phyloP scores from a whole-genome alignment of 306 rosid species.

The Trifolium repens region DNA sequence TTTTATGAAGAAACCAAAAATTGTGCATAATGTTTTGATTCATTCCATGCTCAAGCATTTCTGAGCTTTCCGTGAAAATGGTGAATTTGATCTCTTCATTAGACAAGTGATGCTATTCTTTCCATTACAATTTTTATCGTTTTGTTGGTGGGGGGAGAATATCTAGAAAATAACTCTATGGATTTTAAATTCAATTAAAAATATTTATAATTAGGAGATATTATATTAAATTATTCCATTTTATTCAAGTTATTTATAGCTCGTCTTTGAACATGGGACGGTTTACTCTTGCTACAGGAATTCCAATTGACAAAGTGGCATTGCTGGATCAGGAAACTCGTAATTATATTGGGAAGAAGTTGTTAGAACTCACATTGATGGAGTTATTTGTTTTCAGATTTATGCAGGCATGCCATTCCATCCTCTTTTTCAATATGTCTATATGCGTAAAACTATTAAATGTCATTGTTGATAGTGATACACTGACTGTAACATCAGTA shows the following conservation, averaged over 20 bases:
- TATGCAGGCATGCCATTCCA: constrained; percentile 80
- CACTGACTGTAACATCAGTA: constrained; percentile 10
- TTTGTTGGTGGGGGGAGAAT: neutral
- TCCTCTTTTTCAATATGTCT: constrained; percentile 15
- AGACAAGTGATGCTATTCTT: constrained; percentile 20
- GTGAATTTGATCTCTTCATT: neutral
- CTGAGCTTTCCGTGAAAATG: constrained; percentile 1
- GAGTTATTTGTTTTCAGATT: constrained; percentile 82
- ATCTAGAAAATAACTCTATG: constrained; percentile 14
- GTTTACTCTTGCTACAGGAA: constrained; percentile 65
- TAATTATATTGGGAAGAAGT: constrained; percentile 77
- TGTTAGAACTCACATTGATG: constrained; percentile 82
- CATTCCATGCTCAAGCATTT: constrained; percentile 3
- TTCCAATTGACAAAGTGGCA: constrained; percentile 92
- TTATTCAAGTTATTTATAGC: constrained; percentile 23
- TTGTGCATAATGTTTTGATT: constrained; percentile 8
- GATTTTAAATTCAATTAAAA: constrained; percentile 3
- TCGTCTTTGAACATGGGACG: constrained; percentile 33
- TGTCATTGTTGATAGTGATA: constrained; percentile 34
- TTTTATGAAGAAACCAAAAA: constrained; percentile 19
- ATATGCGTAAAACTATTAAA: constrained; percentile 14
- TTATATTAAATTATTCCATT: constrained; percentile 11
- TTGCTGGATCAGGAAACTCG: constrained; percentile 83
- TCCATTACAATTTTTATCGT: constrained; percentile 15
- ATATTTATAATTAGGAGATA: constrained; percentile 8